A percentile compares a stretch with the other conserved stretches of the same genome.
Evolutionary conservation across 129 eudicot genomes (phyloP).

Genomic region (Saussurea involucrata): DNA sequence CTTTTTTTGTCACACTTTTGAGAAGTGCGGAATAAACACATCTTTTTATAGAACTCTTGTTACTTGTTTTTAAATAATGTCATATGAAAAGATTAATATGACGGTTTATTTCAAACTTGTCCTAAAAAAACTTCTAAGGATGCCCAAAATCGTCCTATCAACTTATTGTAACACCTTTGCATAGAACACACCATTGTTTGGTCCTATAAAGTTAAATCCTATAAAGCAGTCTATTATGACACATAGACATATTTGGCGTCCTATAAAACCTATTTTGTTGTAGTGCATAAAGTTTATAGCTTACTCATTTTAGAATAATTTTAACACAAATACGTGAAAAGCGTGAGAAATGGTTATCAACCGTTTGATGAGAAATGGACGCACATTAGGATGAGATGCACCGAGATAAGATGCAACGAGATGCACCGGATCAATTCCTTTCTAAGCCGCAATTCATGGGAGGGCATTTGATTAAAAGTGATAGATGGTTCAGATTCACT

Average conservation of each 20-base stretch:
- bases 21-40: neutral
- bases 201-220: neutral
- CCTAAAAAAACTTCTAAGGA: neutral
- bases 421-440: no score
- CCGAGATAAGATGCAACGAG: no score
- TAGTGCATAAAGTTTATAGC: neutral
- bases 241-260: neutral
- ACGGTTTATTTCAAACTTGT: neutral
- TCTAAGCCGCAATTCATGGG: no score
- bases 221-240: neutral
- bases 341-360: no score
- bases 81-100: neutral
- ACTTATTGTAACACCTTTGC: neutral
- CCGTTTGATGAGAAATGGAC: no score
- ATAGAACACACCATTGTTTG: neutral
- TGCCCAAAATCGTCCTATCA: neutral
- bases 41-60: neutral
- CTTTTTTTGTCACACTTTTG: neutral
- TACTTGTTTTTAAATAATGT: neutral
- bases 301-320: neutral
- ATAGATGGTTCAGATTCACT: no score
- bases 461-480: no score
- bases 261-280: neutral
- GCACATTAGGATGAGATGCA: no score
- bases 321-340: no score